phyloP scores from a whole-genome alignment of 1,284 basidiomycete species.

The Cystobasidiaceae sp. region DNA sequence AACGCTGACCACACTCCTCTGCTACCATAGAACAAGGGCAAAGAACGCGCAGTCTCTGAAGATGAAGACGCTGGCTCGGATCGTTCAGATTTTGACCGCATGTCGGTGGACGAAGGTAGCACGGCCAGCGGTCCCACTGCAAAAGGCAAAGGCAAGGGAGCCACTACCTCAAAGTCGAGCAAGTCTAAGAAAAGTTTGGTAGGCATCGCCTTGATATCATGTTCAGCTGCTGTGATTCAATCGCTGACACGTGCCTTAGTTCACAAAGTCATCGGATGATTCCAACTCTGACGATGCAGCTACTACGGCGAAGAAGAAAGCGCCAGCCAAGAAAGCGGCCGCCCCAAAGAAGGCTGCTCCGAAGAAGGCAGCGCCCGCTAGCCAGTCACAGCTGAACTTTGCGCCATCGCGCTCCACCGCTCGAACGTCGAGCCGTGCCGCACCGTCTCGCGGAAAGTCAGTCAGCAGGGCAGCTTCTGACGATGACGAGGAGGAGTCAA shows the following conservation, averaged over 20 bases:
- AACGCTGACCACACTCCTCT: background rate
- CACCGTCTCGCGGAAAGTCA: slow-evolving; percentile 10
- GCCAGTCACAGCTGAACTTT: slow-evolving; percentile 60
- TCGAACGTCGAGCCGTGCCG: background rate
- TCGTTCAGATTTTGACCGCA: slow-evolving; percentile 15
- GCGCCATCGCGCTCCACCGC: slow-evolving; percentile 48
- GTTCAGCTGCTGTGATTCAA: no score
- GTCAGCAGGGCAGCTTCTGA: background rate
- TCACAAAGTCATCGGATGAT: slow-evolving; percentile 28
- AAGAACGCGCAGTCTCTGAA: background rate
- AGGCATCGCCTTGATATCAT: background rate
- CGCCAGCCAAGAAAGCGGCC: slow-evolving; percentile 54
- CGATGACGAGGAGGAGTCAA: background rate
- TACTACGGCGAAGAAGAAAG: slow-evolving; percentile 51
- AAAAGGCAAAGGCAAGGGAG: slow-evolving; percentile 26
- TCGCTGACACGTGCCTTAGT: background rate
- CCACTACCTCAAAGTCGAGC: slow-evolving; percentile 30
- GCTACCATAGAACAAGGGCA: background rate
- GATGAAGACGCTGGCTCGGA: slow-evolving; percentile 33
- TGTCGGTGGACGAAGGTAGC: slow-evolving; percentile 15
- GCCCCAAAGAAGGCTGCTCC: slow-evolving; percentile 57
- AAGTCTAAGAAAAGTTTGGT: slow-evolving; percentile 25
- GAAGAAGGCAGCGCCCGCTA: slow-evolving; percentile 54
- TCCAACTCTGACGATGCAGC: slow-evolving; percentile 38
- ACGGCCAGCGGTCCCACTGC: background rate